A percentile compares a stretch with the other conserved stretches of the same genome.
phyloP scores from a whole-genome alignment of 1,139 yeast genomes.

The Groenewaldozyma sp. region DNA sequence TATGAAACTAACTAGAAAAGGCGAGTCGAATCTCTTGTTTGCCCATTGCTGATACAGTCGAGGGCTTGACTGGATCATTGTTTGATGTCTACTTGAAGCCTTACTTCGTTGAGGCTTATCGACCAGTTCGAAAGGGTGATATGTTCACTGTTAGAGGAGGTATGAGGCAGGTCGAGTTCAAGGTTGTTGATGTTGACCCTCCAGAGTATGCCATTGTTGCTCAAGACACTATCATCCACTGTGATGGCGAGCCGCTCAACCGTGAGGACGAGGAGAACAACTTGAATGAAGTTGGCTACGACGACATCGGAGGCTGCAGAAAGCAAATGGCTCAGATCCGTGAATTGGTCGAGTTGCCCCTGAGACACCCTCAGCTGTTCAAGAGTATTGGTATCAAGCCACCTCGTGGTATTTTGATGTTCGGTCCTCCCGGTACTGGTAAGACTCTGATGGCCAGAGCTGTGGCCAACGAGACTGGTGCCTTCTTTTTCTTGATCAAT shows the following conservation, averaged over 20 bases:
- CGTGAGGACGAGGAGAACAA: constrained; percentile 98
- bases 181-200: constrained; percentile 97
- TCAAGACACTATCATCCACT: constrained; percentile 95
- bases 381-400: constrained; percentile 97
- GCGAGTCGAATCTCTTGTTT: constrained; percentile 75
- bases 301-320: constrained; percentile 98
- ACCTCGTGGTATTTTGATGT: constrained; percentile 94
- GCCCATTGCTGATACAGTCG: constrained; percentile 97
- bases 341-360: constrained; percentile 91
- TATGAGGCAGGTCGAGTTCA: constrained; percentile 98
- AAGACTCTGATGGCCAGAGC: constrained; percentile 99
- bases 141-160: constrained; percentile 96
- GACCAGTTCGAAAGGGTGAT: constrained; percentile 98
- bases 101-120: constrained; percentile 95
- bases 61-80: constrained; percentile 95
- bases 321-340: constrained; percentile 98
- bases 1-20: no score
- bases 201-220: constrained; percentile 97
- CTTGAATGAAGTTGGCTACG: constrained; percentile 95
- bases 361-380: constrained; percentile 95
- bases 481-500: constrained; percentile 91
- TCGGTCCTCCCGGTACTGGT: constrained; percentile 99
- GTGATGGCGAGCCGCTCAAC: constrained; percentile 98
- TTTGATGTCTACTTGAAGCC: constrained; percentile 96
- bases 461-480: constrained; percentile 98